A percentile compares a stretch with the other conserved stretches of the same genome.
Conservation (phyloP, 768 basidiomycete genomes). For the Trametes cubensis region DNA sequence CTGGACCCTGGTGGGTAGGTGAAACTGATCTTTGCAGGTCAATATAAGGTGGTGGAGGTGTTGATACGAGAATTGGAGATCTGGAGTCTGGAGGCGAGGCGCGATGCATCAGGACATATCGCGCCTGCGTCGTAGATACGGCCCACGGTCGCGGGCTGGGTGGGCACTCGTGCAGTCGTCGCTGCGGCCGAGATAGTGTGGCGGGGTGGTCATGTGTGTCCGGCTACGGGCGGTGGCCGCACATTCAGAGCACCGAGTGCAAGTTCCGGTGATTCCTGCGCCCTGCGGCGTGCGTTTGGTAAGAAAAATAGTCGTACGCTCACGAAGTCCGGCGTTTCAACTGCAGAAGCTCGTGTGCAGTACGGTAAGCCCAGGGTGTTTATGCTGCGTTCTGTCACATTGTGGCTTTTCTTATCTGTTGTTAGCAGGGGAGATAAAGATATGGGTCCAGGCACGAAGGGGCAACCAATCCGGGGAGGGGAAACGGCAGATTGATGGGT, state of each 20-base stretch:
- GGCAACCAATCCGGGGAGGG: not conserved
- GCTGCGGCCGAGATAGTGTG: not conserved
- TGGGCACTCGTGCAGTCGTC: not conserved
- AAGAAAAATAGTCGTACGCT: no score
- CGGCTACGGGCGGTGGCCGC: not conserved
- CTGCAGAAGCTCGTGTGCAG: not conserved
- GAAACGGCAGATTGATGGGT: slow-evolving; percentile 14
- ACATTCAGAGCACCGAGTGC: not conserved
- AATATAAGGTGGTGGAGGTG: not conserved
- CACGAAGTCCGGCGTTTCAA: no score
- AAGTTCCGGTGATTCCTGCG: slow-evolving; percentile 3
- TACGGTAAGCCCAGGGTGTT: not conserved
- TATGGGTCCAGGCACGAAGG: slow-evolving; percentile 14
- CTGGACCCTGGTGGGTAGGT: not conserved
- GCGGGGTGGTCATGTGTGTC: slow-evolving; percentile 2
- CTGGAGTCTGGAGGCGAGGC: no score
- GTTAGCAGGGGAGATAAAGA: slow-evolving; percentile 13
- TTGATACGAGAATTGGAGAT: not conserved
- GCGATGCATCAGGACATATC: not conserved
- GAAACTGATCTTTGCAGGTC: not conserved
- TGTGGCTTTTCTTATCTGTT: not conserved
- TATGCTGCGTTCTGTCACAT: not conserved
- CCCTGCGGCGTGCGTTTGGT: not conserved
- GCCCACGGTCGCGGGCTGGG: not conserved
- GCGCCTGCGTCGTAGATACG: not conserved